Evolutionary conservation across 805 yeast genomes (phyloP).

Genomic region (Candida loeiensis): DNA sequence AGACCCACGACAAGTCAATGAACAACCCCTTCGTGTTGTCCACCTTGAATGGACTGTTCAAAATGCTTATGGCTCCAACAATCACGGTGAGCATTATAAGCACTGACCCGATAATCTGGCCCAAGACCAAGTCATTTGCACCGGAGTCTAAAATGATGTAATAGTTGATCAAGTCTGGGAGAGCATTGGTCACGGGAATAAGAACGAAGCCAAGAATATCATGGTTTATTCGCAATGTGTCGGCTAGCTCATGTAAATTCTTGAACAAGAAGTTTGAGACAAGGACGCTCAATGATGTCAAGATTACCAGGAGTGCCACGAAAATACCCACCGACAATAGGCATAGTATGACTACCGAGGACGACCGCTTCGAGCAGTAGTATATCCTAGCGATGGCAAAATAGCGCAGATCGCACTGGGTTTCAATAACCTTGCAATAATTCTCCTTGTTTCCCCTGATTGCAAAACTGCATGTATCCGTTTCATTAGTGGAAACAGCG

Average conservation of each 20-base stretch:
- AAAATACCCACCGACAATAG: conserved; percentile 12
- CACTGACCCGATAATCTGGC: conserved; percentile 37
- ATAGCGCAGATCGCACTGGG: conserved; percentile 21
- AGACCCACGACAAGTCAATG: conserved; percentile 29
- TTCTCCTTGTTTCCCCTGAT: not conserved
- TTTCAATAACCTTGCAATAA: conserved; percentile 18
- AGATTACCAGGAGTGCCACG: conserved; percentile 13
- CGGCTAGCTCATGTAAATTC: conserved; percentile 27
- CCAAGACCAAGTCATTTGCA: conserved; percentile 33
- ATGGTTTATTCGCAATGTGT: conserved; percentile 20
- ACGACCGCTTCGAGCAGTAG: conserved; percentile 24
- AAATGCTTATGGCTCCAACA: conserved; percentile 29
- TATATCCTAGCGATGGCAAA: conserved; percentile 26
- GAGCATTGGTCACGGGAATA: conserved; percentile 35
- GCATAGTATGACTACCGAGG: conserved; percentile 12
- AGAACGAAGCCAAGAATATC: conserved; percentile 31
- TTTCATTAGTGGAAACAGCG: not conserved
- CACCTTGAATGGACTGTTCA: conserved; percentile 23
- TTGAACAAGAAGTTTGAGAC: conserved; percentile 33
- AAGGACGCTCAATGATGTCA: conserved; percentile 28
- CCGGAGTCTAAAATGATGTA: conserved; percentile 25
- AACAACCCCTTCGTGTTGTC: conserved; percentile 16
- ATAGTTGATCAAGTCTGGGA: conserved; percentile 37
- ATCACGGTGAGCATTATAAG: conserved; percentile 31
- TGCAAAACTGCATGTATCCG: not conserved